Evolutionary conservation across 106 monocot species (phyloP).

Genomic region (Cymbidium sinense): DNA sequence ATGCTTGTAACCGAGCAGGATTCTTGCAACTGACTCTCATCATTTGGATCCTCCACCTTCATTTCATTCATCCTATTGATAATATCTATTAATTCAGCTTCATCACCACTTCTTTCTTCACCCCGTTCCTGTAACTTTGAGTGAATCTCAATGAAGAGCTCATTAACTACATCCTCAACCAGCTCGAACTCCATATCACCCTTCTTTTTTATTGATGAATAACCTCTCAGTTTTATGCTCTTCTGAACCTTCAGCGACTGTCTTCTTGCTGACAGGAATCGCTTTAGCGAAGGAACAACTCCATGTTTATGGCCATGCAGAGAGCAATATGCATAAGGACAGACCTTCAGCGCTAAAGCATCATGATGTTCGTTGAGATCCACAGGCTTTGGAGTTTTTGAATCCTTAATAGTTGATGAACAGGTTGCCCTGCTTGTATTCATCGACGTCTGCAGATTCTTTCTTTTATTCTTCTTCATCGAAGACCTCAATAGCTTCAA

Average conservation of each 20-base stretch:
- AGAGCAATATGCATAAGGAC: conserved; percentile 62
- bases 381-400: conserved; percentile 28
- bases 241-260: conserved; percentile 40
- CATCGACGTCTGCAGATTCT: background rate
- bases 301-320: conserved; percentile 47
- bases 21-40: conserved; percentile 3
- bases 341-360: conserved; percentile 36
- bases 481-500: conserved; percentile 26
- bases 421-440: conserved; percentile 35
- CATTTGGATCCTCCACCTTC: background rate
- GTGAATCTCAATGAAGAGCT: conserved; percentile 59
- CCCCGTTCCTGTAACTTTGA: conserved; percentile 8
- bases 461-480: conserved; percentile 32
- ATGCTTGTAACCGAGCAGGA: conserved; percentile 1
- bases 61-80: conserved; percentile 6
- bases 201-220: conserved; percentile 24
- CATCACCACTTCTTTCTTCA: background rate
- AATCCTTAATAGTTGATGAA: conserved; percentile 26
- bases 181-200: conserved; percentile 5
- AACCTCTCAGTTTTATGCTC: conserved; percentile 33
- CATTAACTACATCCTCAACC: conserved; percentile 18
- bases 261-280: conserved; percentile 37
- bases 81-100: background rate
- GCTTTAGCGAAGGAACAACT: conserved; percentile 29
- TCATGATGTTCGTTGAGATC: conserved; percentile 31